phyloP scores from a whole-genome alignment of 768 basidiomycete genomes.

The Boletus huronensis region DNA sequence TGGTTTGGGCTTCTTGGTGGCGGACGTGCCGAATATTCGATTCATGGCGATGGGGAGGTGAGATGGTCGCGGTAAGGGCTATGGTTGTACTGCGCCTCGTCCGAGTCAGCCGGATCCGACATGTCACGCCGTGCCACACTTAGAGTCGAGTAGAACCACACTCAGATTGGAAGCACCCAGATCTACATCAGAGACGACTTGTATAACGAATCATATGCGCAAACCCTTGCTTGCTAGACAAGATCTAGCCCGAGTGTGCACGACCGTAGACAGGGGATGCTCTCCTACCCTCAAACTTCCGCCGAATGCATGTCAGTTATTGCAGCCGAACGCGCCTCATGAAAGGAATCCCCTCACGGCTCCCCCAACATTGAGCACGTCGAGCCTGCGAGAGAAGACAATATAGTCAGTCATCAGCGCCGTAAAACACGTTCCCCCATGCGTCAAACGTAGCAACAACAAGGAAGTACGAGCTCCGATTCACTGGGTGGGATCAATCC shows the following conservation, averaged over 20 bases:
- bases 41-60: conserved; percentile 52
- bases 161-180: background rate
- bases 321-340: conserved; percentile 22
- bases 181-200: background rate
- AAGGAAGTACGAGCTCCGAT: too few relatives aligned
- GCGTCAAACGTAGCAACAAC: background rate
- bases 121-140: background rate
- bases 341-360: conserved; percentile 88
- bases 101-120: background rate
- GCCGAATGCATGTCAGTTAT: background rate
- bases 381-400: conserved; percentile 48
- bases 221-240: background rate
- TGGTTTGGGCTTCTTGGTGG: conserved; percentile 80
- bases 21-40: conserved; percentile 75
- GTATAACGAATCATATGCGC: background rate
- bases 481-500: conserved; percentile 5
- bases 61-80: background rate
- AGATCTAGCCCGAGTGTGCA: background rate
- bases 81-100: background rate
- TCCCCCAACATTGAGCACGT: conserved; percentile 85
- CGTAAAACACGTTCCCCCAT: background rate
- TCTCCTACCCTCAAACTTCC: background rate
- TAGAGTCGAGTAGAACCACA: background rate
- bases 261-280: too few relatives aligned
- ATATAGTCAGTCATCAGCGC: conserved; percentile 8